Evolutionary conservation across 148 eudicot genomes (phyloP).

Genomic region (Arbutus unedo): DNA sequence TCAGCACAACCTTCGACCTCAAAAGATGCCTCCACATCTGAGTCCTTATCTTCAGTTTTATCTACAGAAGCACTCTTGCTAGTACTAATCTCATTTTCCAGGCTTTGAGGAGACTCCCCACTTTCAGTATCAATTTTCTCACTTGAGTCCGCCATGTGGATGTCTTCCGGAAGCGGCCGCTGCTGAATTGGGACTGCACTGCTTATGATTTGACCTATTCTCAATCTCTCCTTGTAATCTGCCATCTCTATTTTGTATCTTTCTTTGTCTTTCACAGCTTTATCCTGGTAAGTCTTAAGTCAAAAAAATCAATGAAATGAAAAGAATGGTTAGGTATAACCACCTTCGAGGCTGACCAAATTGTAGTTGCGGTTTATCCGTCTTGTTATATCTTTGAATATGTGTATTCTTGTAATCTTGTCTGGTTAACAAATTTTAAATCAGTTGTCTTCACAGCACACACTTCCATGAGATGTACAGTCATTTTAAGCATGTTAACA

Average conservation of each 20-base stretch:
- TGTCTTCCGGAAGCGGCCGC: constrained; percentile 33
- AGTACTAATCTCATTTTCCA: constrained; percentile 38
- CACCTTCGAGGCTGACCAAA: background rate
- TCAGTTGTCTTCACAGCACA: no score
- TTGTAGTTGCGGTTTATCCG: no score
- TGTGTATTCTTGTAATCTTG: no score
- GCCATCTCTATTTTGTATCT: constrained; percentile 83
- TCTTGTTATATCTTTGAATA: no score
- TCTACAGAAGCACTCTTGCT: constrained; percentile 33
- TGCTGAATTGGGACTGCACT: constrained; percentile 58
- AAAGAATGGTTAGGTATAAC: background rate
- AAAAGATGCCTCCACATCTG: constrained; percentile 27
- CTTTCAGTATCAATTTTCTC: constrained; percentile 28
- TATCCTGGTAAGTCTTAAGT: constrained; percentile 75
- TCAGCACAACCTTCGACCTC: constrained; percentile 24
- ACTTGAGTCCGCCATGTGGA: constrained; percentile 29
- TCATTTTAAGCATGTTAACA: no score
- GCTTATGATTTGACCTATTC: constrained; percentile 42
- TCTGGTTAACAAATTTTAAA: no score
- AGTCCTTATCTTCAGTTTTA: constrained; percentile 22
- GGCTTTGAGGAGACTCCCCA: constrained; percentile 26
- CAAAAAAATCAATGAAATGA: constrained; percentile 7
- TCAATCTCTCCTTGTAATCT: constrained; percentile 49
- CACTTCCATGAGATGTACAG: no score
- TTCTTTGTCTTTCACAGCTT: constrained; percentile 78